Evolutionary conservation across 805 yeast species (phyloP), one percentile per base, ranked within the genome.

Genomic region (Kregervanrija fluxuum): DNA sequence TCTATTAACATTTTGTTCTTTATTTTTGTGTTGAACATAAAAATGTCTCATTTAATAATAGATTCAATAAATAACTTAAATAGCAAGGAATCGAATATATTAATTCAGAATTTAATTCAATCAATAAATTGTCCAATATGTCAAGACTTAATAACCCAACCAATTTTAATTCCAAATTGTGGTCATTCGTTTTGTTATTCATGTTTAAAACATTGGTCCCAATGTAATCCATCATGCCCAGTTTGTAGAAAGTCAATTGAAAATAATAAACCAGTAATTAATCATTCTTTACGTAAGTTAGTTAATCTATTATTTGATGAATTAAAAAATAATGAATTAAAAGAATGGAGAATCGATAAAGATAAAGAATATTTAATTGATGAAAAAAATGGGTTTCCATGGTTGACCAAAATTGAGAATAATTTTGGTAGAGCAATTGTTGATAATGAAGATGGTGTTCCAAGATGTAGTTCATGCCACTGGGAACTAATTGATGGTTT

Each of bases 121-220:
- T 22, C 28, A 9, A 11, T 74, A 34, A 74, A 69, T 48, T 85
- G 93, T 56, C 70, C 82, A 6, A 71, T 85, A 10, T 85, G 93
- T 55, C 79, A 81, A 33, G 91, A 84, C 42, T 62, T 74, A 41
- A 78, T 84, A 83, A 73, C 70, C 49, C 73, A 74, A 2, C 91
- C 93, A 2, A 76, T 79, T 53, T 42, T 54, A 10, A 66, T 77
- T 53, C 67, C 79, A 0, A 60, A 68, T 11, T 85, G 93, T 64
- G 91, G 91, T 2, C 93, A 85, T 57, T 75, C 83, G 30, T 83
- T 78, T 53, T 85, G 91, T 60, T 84, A 84, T 56, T 74, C 66
- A 41, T 77, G 91, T 57, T 57, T 82, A n/a, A 64, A 67, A 14
- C 69, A 71, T 17, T 84, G 93, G 91, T 73, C 82, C 38, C 65